Percentiles rank a stretch among this genome's conserved stretches.
These are phyloP conservation scores for Scheffersomyces insectosa DNA, from an alignment of 1,139 yeast genomes.

Conservation along the genomic window DNA sequence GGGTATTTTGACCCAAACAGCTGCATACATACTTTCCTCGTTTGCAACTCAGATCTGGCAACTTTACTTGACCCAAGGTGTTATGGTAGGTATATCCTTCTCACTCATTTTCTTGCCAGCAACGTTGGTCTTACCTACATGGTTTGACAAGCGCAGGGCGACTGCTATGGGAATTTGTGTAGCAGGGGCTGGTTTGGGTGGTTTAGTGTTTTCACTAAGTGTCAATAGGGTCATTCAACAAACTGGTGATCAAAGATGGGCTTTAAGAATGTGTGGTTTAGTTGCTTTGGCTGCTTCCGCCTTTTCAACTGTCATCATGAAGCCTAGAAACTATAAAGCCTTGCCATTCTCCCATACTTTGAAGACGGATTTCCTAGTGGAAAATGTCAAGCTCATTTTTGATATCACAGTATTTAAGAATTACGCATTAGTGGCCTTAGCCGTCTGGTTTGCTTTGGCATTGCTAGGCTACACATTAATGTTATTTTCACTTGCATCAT, in stretches of 20 bases:
- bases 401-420: slow-evolving; percentile 32
- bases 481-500: slow-evolving; percentile 62
- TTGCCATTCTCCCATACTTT: slow-evolving; percentile 25
- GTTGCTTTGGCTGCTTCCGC: slow-evolving; percentile 44
- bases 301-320: slow-evolving; percentile 38
- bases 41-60: slow-evolving; percentile 64
- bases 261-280: slow-evolving; percentile 60
- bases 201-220: slow-evolving; percentile 53
- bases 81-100: slow-evolving; percentile 62
- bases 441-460: slow-evolving; percentile 58
- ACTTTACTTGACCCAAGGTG: slow-evolving; percentile 68
- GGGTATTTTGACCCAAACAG: slow-evolving; percentile 54
- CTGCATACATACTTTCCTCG: slow-evolving; percentile 65
- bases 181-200: slow-evolving; percentile 68
- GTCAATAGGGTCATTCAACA: slow-evolving; percentile 47
- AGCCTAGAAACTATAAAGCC: slow-evolving; percentile 42
- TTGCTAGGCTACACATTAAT: slow-evolving; percentile 60
- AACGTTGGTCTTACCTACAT: slow-evolving; percentile 57
- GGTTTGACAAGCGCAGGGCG: slow-evolving; percentile 61
- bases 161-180: slow-evolving; percentile 62
- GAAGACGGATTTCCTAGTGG: slow-evolving; percentile 18
- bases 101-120: slow-evolving; percentile 62
- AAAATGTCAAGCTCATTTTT: slow-evolving; percentile 24
- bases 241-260: slow-evolving; percentile 65
- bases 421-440: slow-evolving; percentile 42